Percentiles rank a stretch among this genome's conserved stretches.
phyloP scores from a whole-genome alignment of 805 yeast species.

The Priceomyces melissophilus region DNA sequence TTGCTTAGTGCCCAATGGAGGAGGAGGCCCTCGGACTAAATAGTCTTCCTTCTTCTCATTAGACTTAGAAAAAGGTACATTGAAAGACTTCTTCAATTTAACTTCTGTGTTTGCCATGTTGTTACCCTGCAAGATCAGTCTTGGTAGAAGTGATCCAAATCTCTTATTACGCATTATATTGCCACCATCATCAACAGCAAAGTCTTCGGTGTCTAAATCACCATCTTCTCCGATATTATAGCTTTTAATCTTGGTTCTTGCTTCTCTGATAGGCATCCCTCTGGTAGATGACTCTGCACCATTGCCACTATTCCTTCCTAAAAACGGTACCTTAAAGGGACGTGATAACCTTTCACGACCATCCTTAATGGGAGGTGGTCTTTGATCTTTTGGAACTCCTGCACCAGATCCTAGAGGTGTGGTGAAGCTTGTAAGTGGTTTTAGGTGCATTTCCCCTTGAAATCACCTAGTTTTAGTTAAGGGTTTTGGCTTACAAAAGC shows the following conservation, averaged over 20 bases:
- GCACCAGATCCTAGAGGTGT: constrained; percentile 66
- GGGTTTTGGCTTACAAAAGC: not conserved
- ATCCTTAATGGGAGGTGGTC: constrained; percentile 53
- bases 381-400: constrained; percentile 53
- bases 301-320: constrained; percentile 11
- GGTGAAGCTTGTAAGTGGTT: constrained; percentile 37
- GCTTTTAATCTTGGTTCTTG: constrained; percentile 27
- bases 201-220: constrained; percentile 15
- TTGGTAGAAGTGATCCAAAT: constrained; percentile 58
- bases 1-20: constrained; percentile 80
- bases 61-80: constrained; percentile 53
- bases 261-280: constrained; percentile 22
- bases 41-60: constrained; percentile 30
- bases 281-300: constrained; percentile 9
- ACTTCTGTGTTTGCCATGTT: constrained; percentile 31
- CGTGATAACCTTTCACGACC: constrained; percentile 51
- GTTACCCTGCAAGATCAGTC: constrained; percentile 44
- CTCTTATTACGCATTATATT: constrained; percentile 25
- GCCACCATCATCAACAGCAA: constrained; percentile 34
- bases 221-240: constrained; percentile 28
- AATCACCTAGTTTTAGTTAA: not conserved
- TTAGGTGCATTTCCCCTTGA: constrained; percentile 17
- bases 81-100: constrained; percentile 44
- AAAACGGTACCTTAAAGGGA: constrained; percentile 70
- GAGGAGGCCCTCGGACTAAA: constrained; percentile 50